These are phyloP conservation scores for Triticum dicoccoides DNA, from an alignment of 176 grass and related monocot genomes.

Conservation along the genomic window DNA sequence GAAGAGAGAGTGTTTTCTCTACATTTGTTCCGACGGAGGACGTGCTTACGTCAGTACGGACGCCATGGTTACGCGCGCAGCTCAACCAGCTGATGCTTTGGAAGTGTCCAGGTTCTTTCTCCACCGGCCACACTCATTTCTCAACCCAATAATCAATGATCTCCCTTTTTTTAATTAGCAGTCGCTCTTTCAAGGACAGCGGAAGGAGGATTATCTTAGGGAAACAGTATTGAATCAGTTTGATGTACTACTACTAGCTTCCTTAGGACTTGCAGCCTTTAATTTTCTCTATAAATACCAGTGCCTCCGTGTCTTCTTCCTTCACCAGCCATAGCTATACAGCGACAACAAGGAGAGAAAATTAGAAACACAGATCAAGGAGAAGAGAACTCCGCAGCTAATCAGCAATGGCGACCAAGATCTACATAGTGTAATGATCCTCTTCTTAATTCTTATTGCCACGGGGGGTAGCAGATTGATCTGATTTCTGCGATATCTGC, in stretches of 20 bases:
- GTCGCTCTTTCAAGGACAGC: not conserved
- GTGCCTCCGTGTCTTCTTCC: not conserved
- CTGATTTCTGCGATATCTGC: not conserved
- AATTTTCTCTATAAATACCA: not conserved
- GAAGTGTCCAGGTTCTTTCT: not conserved
- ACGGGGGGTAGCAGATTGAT: not conserved
- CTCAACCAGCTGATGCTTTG: not conserved
- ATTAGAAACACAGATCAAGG: not conserved
- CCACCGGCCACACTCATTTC: not conserved
- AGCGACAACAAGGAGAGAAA: not conserved
- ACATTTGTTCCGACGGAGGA: not conserved
- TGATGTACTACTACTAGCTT: not conserved
- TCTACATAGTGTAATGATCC: not conserved
- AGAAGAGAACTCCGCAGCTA: not conserved
- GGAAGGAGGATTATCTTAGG: no score
- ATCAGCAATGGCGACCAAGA: not conserved
- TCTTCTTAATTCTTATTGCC: not conserved
- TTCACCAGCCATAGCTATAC: not conserved
- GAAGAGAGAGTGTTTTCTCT: not conserved
- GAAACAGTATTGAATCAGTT: not conserved
- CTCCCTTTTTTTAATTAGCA: not conserved
- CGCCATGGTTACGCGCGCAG: not conserved
- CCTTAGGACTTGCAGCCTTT: not conserved
- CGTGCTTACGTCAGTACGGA: not conserved
- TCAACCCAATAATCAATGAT: not conserved